Evolutionary conservation across 495 filamentous ascomycete species (phyloP).

Genomic region (Annulohypoxylon nitens): DNA sequence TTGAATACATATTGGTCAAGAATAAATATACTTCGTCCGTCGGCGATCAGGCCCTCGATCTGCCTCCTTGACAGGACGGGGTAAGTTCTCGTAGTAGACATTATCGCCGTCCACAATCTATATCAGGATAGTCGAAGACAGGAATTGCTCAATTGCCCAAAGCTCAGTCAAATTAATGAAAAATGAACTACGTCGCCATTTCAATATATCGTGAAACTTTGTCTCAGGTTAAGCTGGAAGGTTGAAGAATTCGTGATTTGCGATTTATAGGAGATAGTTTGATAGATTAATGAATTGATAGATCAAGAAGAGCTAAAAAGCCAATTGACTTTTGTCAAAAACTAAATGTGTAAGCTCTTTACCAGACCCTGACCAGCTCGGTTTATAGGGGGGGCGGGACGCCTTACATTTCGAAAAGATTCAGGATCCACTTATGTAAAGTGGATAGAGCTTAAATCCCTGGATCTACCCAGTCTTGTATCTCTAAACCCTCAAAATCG

Average conservation of each 20-base stretch:
- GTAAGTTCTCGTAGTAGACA: constrained; percentile 54
- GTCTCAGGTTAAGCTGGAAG: constrained; percentile 3
- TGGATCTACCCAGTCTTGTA: too few species aligned
- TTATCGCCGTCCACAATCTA: constrained; percentile 24
- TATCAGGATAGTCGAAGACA: not conserved
- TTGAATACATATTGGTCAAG: constrained; percentile 84
- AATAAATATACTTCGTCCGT: constrained; percentile 85
- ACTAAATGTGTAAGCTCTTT: constrained; percentile 1
- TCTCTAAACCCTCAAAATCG: too few species aligned
- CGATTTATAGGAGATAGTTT: not conserved
- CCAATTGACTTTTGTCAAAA: constrained; percentile 28
- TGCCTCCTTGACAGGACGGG: constrained; percentile 74
- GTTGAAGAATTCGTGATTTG: not conserved
- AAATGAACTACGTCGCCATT: constrained; percentile 17
- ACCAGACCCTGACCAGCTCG: not conserved
- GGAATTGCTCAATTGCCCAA: not conserved
- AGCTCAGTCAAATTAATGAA: not conserved
- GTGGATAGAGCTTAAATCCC: not conserved
- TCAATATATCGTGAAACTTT: not conserved
- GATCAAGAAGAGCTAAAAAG: not conserved
- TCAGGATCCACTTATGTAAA: not conserved
- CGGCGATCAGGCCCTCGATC: constrained; percentile 88
- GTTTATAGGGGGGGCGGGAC: not conserved
- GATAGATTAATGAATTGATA: not conserved
- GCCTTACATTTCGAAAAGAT: not conserved